Base-by-base conservation (phyloP, 176 grass and related monocot genomes). In the Leersia perrieri region DNA sequence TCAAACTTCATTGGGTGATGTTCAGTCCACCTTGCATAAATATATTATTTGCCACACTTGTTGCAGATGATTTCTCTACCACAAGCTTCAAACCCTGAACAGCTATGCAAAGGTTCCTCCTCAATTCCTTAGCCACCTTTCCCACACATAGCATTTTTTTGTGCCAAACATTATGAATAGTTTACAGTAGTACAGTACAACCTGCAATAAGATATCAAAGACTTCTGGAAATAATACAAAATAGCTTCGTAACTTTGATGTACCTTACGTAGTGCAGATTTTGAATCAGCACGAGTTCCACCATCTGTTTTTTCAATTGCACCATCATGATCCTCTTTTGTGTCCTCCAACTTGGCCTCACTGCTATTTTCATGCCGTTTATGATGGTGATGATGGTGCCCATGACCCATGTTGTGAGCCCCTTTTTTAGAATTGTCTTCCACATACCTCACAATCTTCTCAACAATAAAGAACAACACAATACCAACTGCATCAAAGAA, bases 381-480 rank as follows among this genome's bases (percentile, higher is more conserved):
- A 86, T 80, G 81, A 63, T 85, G 85, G 67, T 94, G 94, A 81
- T 94, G 91, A 64, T 95, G 90, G 75, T 93, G 92, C 18, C 88
- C 95, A 87, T 92, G 82, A 62, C 80, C 83, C n/a, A 89, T 47
- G 45, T 67, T 67, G 49, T 75, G 55, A 72, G 39, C 36, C 35
- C 86, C 80, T 39, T 81, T 84, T 60, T 62, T 72, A 79, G 90
- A 93, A 87, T 93, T 88, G 49, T 87, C 88, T 86, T 99, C 90
- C 60, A 99, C 90, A 88, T 95, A 99, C 80, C 96, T 93, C 47
- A 99, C 92, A 66, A 99, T 90, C 77, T 98, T 98, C 84, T 98
- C 95, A 35, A 98, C 96, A 64, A 98, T 41, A 77, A 98, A 93
- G 87, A 98, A 98, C 22, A 98, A 55, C 81, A 98, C 88, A 86